A percentile compares a stretch with the other conserved stretches of the same genome.
Evolutionary conservation across 495 filamentous ascomycete genomes (phyloP).

Genomic region (Xylaria intraflava): DNA sequence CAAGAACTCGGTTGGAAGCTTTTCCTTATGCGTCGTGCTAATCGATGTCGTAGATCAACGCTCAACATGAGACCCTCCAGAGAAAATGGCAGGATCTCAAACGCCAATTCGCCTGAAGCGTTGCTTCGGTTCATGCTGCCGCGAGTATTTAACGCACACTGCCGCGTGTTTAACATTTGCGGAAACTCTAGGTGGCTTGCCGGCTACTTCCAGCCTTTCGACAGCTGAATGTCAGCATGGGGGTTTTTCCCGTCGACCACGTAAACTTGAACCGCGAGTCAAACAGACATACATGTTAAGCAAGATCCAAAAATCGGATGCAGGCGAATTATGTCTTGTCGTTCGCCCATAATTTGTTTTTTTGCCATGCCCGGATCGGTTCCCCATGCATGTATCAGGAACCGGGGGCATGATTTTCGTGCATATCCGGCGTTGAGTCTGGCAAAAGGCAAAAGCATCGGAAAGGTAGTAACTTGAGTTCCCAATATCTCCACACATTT

Average conservation of each 20-base stretch:
- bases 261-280: neutral
- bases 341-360: neutral
- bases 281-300: neutral
- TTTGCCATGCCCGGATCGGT: slow-evolving; percentile 8
- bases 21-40: slow-evolving; percentile 2
- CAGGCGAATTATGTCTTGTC: slow-evolving; percentile 3
- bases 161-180: neutral
- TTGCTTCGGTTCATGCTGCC: neutral
- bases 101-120: slow-evolving; percentile 41
- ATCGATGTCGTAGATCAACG: slow-evolving; percentile 50
- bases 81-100: slow-evolving; percentile 79
- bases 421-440: slow-evolving; percentile 9
- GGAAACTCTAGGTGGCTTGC: neutral
- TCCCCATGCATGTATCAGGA: slow-evolving; percentile 8
- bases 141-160: neutral
- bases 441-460: slow-evolving; percentile 5
- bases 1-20: neutral
- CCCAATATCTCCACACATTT: neutral
- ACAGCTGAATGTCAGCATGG: neutral
- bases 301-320: neutral
- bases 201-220: neutral
- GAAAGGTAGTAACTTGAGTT: slow-evolving; percentile 7
- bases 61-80: slow-evolving; percentile 66
- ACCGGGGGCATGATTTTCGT: slow-evolving; percentile 9
- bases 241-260: neutral